phyloP scores from a whole-genome alignment of 306 rosid genomes.

The Argentina anserina region DNA sequence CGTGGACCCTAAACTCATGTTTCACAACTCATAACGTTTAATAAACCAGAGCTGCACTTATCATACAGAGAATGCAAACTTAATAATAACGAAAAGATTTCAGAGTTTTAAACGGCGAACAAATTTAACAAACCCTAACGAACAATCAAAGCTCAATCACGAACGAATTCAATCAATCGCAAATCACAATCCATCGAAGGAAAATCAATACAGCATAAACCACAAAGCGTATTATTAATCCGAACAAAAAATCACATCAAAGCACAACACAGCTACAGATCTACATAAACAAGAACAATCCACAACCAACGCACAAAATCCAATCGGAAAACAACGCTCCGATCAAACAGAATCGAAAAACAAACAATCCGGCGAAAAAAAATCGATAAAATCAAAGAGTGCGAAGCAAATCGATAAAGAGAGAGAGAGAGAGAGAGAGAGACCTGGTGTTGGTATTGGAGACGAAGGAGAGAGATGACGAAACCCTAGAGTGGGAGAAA shows the following conservation, averaged over 20 bases:
- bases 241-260: not conserved
- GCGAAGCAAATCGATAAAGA: not conserved
- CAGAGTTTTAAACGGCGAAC: no score
- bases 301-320: not conserved
- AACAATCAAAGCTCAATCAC: not conserved
- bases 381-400: not conserved
- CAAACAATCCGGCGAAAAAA: not conserved
- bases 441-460: not conserved
- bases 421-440: not conserved
- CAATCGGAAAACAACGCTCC: not conserved
- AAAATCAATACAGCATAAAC: not conserved
- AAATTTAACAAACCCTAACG: not conserved
- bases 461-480: not conserved
- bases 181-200: not conserved
- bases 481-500: not conserved
- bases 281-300: not conserved
- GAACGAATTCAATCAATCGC: not conserved
- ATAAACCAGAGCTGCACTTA: no score
- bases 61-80: no score
- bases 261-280: not conserved
- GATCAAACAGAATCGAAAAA: slow-evolving; percentile 1
- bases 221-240: not conserved
- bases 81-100: no score
- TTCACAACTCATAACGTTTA: no score
- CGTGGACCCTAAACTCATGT: no score